Evolutionary conservation across 495 filamentous ascomycete species (phyloP), one percentile per base, ranked within the genome.

Genomic region (Talaromyces trachyspermus): DNA sequence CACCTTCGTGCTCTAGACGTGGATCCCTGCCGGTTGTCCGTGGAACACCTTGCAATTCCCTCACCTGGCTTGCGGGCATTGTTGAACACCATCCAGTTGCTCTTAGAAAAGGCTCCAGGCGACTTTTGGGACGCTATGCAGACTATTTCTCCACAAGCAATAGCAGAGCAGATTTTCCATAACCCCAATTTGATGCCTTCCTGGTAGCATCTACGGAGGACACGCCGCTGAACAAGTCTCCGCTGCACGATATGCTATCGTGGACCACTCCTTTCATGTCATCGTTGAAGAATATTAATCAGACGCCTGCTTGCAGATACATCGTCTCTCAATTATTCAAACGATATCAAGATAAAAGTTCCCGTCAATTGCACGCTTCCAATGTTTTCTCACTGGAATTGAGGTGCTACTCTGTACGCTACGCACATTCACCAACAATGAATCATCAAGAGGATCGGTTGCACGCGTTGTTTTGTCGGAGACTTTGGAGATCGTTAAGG

Each of bases 91-190:
- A 78, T 92, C 40, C 72, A 75, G 23, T 70, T 61, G 8, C 70
- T 95, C 11, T 65, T 96, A 35, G 76, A 81, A 47, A 85, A 85
- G 48, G 83, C 86, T 0, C 76, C 86, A 0, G 75, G 73, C 35
- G 83, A 85, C 47, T 94, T 95, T 54, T 95, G 89, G 89, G 82
- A 84, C 51, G 85, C 88, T 1, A 85, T 88, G 69, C 84, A 85
- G 24, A 74, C 83, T 12, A 85, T 89, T 37, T 84, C 84, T 2
- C 83, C 87, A 5, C 78, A 80, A 24, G 72, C 79, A 22, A 71
- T 95, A 32, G 77, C 85, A 39, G 86, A 94, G 51, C 78, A 84
- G 43, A 78, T 92, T 38, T 84, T 91, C 58, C 76, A 76, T 43
- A 88, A 81, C 52, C 76, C 80, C 78, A 80, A 26, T 83, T 88